Base-by-base conservation (phyloP, 106 monocot species). In the Gastrodia elata region DNA sequence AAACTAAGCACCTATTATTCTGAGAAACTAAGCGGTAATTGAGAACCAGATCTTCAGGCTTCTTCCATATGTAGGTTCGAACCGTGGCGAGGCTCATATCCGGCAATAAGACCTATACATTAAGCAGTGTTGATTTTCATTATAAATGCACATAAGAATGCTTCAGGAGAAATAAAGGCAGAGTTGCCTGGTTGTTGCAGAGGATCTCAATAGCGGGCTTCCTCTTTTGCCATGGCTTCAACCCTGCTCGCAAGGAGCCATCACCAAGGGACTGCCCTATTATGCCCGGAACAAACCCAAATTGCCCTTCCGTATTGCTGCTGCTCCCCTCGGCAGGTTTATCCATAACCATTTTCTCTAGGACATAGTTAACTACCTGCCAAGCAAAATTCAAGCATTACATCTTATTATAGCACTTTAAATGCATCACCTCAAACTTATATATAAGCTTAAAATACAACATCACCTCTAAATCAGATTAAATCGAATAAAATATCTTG, bases 71-170 rank as follows among this genome's bases (percentile, higher is more conserved):
- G 58, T 93, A 98, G 72, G 86, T 74, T 73, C 84, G 75, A 14
- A 98, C 97, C 18, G 97, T 98, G 10, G 90, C 97, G 81, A 98
- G 71, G 76, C 97, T 98, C 97, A 98, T 83, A 30, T 98, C 90
- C 33, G 86, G 88, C 36, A 77, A 71, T 39, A 98, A 68, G 26
- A 88, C 88, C 97, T 98, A n/a, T n/a, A 76, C 58, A 83, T 61
- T 36, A 39, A 70, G 26, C 25, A 77, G 40, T 20, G 43, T 34
- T 61, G 61, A 11, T 28, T 28, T 61, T 1, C 28, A 61, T 61
- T 2, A 61, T 26, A 28, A 30, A 30, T 32, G 30, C 27, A 28
- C 1, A 61, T 27, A 27, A 27, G n/a, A 59, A 59, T 0, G 48
- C 15, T 49, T 1, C 43, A 49, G 30, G 5, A 25, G 5, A 57